phyloP scores from a whole-genome alignment of 495 filamentous ascomycete species.

The Chaetomium fimeti region DNA sequence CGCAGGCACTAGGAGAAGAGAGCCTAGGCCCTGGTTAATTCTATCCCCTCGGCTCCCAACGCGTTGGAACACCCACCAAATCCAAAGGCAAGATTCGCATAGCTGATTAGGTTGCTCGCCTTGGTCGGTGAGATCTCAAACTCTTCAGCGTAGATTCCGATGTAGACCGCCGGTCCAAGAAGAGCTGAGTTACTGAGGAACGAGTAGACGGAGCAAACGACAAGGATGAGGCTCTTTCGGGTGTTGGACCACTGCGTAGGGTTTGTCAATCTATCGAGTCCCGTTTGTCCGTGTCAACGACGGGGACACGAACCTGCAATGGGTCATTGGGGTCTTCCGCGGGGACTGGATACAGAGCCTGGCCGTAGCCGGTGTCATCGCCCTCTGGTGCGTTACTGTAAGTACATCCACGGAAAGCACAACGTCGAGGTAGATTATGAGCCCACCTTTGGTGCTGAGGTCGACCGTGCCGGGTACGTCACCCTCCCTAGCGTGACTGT shows the following conservation, averaged over 20 bases:
- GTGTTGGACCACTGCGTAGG: conserved; percentile 53
- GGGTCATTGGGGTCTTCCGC: conserved; percentile 65
- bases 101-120: conserved; percentile 58
- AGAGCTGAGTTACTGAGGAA: conserved; percentile 61
- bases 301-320: conserved; percentile 30
- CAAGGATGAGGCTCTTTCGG: conserved; percentile 60
- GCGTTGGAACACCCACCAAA: conserved; percentile 44
- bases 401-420: background rate
- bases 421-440: background rate
- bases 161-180: conserved; percentile 60
- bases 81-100: conserved; percentile 63
- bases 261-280: conserved; percentile 15
- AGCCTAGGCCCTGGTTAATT: conserved; percentile 35
- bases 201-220: conserved; percentile 59
- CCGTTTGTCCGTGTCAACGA: background rate
- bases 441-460: background rate
- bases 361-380: conserved; percentile 61
- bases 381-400: conserved; percentile 44
- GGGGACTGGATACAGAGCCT: conserved; percentile 62
- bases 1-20: conserved; percentile 57
- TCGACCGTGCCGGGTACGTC: conserved; percentile 11
- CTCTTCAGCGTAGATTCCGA: conserved; percentile 55
- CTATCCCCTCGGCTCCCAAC: background rate
- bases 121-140: conserved; percentile 51
- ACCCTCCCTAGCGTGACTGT: conserved; percentile 6